These are phyloP conservation scores for Arachis monticola DNA, from an alignment of 331 rosid species.

Conservation along the genomic window DNA sequence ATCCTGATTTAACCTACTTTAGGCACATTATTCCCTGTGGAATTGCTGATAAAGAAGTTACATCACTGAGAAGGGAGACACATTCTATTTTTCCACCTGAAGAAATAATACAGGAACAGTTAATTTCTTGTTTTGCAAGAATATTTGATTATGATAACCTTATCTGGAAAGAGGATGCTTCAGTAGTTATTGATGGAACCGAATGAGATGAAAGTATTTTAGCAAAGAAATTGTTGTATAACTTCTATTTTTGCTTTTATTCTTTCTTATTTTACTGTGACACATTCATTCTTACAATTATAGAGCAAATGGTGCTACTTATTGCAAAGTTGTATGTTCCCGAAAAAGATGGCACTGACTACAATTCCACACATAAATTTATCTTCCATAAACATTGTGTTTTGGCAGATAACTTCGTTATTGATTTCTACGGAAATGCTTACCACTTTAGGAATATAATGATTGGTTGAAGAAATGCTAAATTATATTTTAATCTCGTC, in stretches of 20 bases:
- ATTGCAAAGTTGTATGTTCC: neutral
- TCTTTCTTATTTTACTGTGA: slow-evolving; percentile 26
- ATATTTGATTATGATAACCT: slow-evolving; percentile 50
- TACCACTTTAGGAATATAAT: slow-evolving; percentile 3
- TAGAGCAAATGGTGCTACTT: slow-evolving; percentile 35
- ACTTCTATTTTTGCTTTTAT: slow-evolving; percentile 16
- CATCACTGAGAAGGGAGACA: slow-evolving; percentile 74
- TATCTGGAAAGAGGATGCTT: no score
- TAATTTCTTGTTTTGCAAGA: slow-evolving; percentile 73
- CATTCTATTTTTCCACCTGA: slow-evolving; percentile 53
- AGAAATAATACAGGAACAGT: slow-evolving; percentile 64
- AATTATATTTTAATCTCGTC: slow-evolving; percentile 24
- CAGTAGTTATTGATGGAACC: slow-evolving; percentile 20
- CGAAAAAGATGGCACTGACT: neutral
- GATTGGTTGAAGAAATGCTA: slow-evolving; percentile 22
- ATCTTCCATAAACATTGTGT: neutral
- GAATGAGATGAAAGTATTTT: slow-evolving; percentile 44
- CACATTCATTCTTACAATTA: neutral
- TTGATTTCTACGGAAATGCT: slow-evolving; percentile 10
- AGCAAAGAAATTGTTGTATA: slow-evolving; percentile 12
- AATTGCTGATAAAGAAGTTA: slow-evolving; percentile 63
- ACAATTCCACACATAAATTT: slow-evolving; percentile 7
- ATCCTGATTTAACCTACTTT: slow-evolving; percentile 76
- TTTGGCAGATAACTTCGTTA: neutral
- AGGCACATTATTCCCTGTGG: slow-evolving; percentile 40